A percentile compares a stretch with the other conserved stretches of the same genome.
These are phyloP conservation scores for Fusarium brevicatenulatum DNA, from an alignment of 2,329 filamentous ascomycete species.

Conservation along the genomic window DNA sequence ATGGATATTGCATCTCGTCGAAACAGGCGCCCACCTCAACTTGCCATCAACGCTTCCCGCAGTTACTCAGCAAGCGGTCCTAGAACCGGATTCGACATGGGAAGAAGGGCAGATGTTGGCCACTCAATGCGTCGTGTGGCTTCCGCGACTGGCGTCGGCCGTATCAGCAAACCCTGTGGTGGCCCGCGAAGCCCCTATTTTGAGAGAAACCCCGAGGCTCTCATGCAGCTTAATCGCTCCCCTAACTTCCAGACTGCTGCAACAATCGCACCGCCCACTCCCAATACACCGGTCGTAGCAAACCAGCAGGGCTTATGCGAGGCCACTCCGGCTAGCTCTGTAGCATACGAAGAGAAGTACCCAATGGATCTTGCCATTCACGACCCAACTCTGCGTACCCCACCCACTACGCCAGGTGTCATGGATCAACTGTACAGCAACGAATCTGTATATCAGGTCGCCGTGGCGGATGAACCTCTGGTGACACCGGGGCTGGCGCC, in stretches of 20 bases:
- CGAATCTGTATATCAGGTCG: constrained; percentile 53
- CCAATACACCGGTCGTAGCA: constrained; percentile 58
- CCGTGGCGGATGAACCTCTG: constrained; percentile 59
- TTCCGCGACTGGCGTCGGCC: constrained; percentile 58
- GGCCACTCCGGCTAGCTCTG: constrained; percentile 49
- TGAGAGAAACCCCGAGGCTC: constrained; percentile 57
- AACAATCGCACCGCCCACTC: constrained; percentile 60
- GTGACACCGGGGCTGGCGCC: constrained; percentile 58
- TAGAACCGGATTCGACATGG: constrained; percentile 60
- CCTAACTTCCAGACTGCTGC: constrained; percentile 53
- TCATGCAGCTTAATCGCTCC: constrained; percentile 57
- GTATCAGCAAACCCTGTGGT: constrained; percentile 47
- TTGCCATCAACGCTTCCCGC: constrained; percentile 59
- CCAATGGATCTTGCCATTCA: constrained; percentile 47
- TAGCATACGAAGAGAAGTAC: constrained; percentile 47
- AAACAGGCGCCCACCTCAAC: constrained; percentile 56
- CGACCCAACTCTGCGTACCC: constrained; percentile 62
- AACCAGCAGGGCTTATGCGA: constrained; percentile 53
- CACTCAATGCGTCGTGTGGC: constrained; percentile 65
- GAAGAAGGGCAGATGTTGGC: constrained; percentile 56
- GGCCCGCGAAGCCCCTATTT: constrained; percentile 53
- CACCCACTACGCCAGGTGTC: constrained; percentile 63
- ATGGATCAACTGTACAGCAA: constrained; percentile 54
- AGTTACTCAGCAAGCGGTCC: constrained; percentile 56
- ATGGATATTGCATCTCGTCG: constrained; percentile 66